Percentiles rank a stretch among this genome's conserved stretches.
Evolutionary conservation across 2,329 filamentous ascomycete genomes (phyloP).

Genomic region (Aspergillus sergii): DNA sequence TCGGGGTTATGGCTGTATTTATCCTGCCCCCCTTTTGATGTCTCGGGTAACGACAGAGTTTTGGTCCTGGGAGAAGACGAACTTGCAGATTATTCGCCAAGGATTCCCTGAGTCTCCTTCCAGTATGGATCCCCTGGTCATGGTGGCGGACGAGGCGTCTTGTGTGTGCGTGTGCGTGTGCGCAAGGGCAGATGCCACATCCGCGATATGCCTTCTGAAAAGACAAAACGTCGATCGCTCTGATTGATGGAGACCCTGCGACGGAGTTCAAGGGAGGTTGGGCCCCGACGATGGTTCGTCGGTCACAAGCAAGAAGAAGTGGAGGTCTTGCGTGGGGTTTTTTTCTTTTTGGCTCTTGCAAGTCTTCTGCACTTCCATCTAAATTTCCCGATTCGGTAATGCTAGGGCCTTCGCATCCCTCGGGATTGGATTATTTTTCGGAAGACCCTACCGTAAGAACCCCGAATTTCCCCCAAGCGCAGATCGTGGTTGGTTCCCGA

Average conservation of each 20-base stretch:
- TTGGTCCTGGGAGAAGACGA: not conserved
- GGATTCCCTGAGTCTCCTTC: not conserved
- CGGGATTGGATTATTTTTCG: not conserved
- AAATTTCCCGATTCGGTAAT: slow-evolving; percentile 2
- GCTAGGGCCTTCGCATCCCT: not conserved
- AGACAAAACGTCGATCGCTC: slow-evolving; percentile 2
- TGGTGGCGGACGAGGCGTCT: not conserved
- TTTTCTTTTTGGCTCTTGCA: not conserved
- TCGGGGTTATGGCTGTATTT: slow-evolving; percentile 2
- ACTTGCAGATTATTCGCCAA: slow-evolving; percentile 1
- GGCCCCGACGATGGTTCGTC: slow-evolving; percentile 17
- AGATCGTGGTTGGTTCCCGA: slow-evolving; percentile 5
- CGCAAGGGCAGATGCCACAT: slow-evolving; percentile 11
- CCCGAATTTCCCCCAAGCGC: not conserved
- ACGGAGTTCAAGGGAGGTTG: slow-evolving; percentile 8
- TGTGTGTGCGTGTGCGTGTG: not conserved
- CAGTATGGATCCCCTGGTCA: not conserved
- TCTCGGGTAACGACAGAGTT: not conserved
- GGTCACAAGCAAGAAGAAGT: slow-evolving; percentile 7
- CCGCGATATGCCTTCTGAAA: slow-evolving; percentile 6
- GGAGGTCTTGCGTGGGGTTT: not conserved
- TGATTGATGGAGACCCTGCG: slow-evolving; percentile 11
- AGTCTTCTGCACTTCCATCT: not conserved
- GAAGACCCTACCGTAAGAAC: not conserved
- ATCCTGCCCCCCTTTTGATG: not conserved